Base-by-base conservation (phyloP, 73 alveolate genomes). In the Tetrahymena malaccensis region DNA sequence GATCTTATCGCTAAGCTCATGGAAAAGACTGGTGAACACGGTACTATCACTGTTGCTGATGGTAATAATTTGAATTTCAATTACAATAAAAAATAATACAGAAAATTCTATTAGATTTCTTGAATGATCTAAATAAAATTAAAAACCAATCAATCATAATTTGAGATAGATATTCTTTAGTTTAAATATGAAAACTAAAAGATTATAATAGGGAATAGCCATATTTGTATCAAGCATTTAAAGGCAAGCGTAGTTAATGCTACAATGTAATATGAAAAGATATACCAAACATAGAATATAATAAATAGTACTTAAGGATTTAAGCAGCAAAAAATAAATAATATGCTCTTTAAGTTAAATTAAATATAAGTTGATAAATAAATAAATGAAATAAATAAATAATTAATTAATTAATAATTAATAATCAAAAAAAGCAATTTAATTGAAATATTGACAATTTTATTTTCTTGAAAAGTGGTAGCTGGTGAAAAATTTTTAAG, bases 11-110 rank as follows among this genome's bases (percentile, higher is more conserved):
- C 99, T 31, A 98, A 97, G 89, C 98, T 99, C 56, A 97, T 99
- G 96, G 99, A 99, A 89, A 98, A 98, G 96, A 98, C 99, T 33
- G 99, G 99, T 94, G 97, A 98, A 85, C 99, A 98, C 83, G 99
- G 99, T 85, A 98, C 99, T 85, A 98, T 99, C 96, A 99, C 99
- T 44, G 99, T 98, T 95, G 95, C 96, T 17, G 96, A 94, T 58
- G 95, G 96, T 70, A 70, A 70, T 70, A 70, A 8, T 70, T 70
- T 70, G 37, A 70, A 70, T 27, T 70, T 22, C 22, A n/a, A 27
- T 9, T 70, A 11, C 21, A 27, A 19, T n/a, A 3, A 15, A n/a
- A 22, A 27, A 70, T 4, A 70, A 70, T 3, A 22, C 22, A 27
- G 89, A 56, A 89, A 34, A 43, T 44, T 43, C 70, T 89, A 44